Evolutionary conservation across 1,139 yeast species (phyloP).

Genomic region (Suhomyces chickasaworum): DNA sequence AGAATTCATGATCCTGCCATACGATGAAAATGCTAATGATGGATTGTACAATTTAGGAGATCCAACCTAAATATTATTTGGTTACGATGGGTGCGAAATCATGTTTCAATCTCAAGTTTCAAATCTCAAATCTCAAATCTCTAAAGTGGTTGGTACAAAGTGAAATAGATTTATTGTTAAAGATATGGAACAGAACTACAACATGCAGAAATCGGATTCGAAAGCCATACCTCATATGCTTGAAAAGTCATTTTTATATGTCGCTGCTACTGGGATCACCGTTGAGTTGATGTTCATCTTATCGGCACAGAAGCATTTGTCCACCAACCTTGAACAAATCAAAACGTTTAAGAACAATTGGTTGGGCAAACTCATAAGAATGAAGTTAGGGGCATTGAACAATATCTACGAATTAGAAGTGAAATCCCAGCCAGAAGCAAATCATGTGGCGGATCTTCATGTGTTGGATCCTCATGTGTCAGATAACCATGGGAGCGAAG

Average conservation of each 20-base stretch:
- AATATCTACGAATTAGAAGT: not conserved
- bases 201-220: not conserved
- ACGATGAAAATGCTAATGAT: conserved; percentile 14
- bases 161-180: not conserved
- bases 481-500: not conserved
- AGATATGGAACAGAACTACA: not conserved
- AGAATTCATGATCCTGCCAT: not conserved
- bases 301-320: not conserved
- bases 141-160: not conserved
- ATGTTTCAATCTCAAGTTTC: not conserved
- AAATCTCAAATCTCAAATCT: too few species aligned
- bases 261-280: not conserved
- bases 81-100: not conserved
- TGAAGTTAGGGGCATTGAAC: not conserved
- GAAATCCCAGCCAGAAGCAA: not conserved
- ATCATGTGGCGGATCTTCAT: not conserved
- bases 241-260: not conserved
- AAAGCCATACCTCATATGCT: not conserved
- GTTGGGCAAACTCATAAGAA: not conserved
- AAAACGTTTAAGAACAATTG: not conserved
- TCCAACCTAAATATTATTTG: not conserved
- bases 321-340: not conserved
- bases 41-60: conserved; percentile 4
- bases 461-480: too few species aligned
- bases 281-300: not conserved